A percentile compares a stretch with the other conserved stretches of the same genome.
Conservation (phyloP, 371 early-diverging fungal genomes). For the Choanephora cucurbitarum region DNA sequence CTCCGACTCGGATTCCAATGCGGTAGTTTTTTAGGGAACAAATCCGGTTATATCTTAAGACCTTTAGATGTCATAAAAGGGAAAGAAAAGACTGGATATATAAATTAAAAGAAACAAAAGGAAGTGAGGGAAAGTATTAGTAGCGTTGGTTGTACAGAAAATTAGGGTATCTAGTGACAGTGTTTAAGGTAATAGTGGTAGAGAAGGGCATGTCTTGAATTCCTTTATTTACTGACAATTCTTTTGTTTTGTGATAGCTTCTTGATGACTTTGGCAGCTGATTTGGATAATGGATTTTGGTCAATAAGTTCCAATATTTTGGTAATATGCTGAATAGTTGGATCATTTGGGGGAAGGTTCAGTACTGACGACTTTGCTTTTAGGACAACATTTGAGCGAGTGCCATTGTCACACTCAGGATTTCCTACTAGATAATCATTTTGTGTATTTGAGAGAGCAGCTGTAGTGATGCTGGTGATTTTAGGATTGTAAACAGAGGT, state of each 20-base stretch:
- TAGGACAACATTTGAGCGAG: conserved; percentile 17
- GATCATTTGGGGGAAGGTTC: conserved; percentile 19
- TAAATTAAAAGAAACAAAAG: too few relatives aligned
- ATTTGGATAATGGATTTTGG: conserved; percentile 19
- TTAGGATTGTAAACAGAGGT: conserved; percentile 1
- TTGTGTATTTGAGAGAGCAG: conserved; percentile 9
- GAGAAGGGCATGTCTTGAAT: too few relatives aligned
- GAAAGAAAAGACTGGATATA: too few relatives aligned
- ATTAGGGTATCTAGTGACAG: too few relatives aligned
- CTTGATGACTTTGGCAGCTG: conserved; percentile 28
- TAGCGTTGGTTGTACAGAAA: too few relatives aligned
- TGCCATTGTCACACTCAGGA: conserved; percentile 20
- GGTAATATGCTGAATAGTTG: conserved; percentile 19
- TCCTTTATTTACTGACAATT: too few relatives aligned
- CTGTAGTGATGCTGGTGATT: conserved; percentile 13
- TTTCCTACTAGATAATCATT: conserved; percentile 15
- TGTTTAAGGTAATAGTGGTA: too few relatives aligned
- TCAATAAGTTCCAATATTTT: conserved; percentile 28
- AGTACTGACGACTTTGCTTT: conserved; percentile 13
- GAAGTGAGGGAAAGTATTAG: too few relatives aligned
- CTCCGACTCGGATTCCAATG: too few relatives aligned
- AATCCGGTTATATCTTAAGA: too few relatives aligned
- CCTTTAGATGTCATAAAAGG: too few relatives aligned
- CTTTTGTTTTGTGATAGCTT: conserved; percentile 23
- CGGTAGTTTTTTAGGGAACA: too few relatives aligned